A percentile compares a stretch with the other conserved stretches of the same genome.
phyloP scores from a whole-genome alignment of 192 early-diverging fungal species.

The Piromyces finnis region DNA sequence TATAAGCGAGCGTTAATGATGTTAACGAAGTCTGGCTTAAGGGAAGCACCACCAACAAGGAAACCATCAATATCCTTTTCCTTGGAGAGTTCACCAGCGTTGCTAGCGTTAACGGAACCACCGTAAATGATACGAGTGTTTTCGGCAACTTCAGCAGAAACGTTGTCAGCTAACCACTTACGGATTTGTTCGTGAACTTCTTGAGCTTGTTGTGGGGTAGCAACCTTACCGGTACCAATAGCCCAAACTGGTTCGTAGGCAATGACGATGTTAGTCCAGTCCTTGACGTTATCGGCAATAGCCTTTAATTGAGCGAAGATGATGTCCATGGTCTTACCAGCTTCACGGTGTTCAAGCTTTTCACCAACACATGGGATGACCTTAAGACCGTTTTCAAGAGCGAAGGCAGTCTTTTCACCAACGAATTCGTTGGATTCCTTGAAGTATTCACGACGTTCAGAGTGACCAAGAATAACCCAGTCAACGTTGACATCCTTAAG shows the following conservation, averaged over 20 bases:
- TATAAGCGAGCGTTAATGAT: conserved; percentile 14
- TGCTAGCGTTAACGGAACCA: conserved; percentile 77
- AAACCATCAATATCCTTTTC: conserved; percentile 95
- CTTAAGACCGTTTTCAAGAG: conserved; percentile 68
- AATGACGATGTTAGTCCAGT: conserved; percentile 90
- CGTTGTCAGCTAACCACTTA: conserved; percentile 64
- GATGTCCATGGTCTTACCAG: conserved; percentile 66
- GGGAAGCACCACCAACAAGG: conserved; percentile 94
- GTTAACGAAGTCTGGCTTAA: conserved; percentile 74
- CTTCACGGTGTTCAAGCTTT: conserved; percentile 86
- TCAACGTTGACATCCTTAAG: conserved; percentile 86
- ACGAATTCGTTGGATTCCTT: conserved; percentile 72
- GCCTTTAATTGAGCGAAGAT: conserved; percentile 79
- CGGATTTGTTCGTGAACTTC: conserved; percentile 84
- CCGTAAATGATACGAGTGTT: conserved; percentile 90
- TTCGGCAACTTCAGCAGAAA: conserved; percentile 69
- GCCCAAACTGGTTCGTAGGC: conserved; percentile 99
- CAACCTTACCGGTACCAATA: conserved; percentile 97
- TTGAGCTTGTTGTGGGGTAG: conserved; percentile 82
- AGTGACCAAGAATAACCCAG: conserved; percentile 98
- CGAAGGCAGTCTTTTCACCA: conserved; percentile 78
- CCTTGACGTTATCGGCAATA: conserved; percentile 41
- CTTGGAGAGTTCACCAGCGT: conserved; percentile 59
- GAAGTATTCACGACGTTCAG: conserved; percentile 90
- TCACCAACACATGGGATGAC: conserved; percentile 95